These are phyloP conservation scores for Tricholoma furcatifolium DNA, from an alignment of 768 basidiomycete species.

Conservation along the genomic window DNA sequence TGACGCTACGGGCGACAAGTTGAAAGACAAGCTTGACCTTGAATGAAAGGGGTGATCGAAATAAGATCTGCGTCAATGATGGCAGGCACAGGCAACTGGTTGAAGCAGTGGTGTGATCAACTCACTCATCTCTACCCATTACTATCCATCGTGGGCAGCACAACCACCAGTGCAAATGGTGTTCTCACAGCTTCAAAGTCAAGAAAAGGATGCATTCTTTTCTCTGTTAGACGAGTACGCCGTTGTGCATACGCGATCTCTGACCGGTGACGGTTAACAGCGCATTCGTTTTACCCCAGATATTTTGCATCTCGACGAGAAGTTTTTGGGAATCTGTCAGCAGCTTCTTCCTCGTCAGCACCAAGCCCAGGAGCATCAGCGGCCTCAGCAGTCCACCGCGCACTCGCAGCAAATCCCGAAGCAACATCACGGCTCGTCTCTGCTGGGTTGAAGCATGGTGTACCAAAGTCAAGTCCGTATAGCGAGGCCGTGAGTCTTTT, in stretches of 20 bases:
- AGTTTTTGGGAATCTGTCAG: conserved; percentile 40
- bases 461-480: conserved; percentile 33
- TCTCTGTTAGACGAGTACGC: conserved; percentile 76
- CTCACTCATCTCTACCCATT: not conserved
- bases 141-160: not conserved
- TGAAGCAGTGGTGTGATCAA: not conserved
- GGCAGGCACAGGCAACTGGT: not conserved
- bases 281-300: conserved; percentile 30
- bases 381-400: conserved; percentile 44
- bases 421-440: conserved; percentile 39
- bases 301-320: conserved; percentile 77
- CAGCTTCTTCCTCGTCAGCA: conserved; percentile 23
- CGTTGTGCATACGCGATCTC: not conserved
- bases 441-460: conserved; percentile 38
- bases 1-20: not conserved
- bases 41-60: not conserved
- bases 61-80: conserved; percentile 4
- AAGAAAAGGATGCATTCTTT: conserved; percentile 84
- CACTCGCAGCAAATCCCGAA: conserved; percentile 41
- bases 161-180: conserved; percentile 47
- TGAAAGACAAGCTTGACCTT: not conserved
- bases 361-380: conserved; percentile 29
- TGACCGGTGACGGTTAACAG: not conserved
- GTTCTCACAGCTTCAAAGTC: conserved; percentile 60
- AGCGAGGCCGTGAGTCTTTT: conserved; percentile 33